Base-by-base conservation (phyloP, 768 basidiomycete species). In the Trametes villosa region DNA sequence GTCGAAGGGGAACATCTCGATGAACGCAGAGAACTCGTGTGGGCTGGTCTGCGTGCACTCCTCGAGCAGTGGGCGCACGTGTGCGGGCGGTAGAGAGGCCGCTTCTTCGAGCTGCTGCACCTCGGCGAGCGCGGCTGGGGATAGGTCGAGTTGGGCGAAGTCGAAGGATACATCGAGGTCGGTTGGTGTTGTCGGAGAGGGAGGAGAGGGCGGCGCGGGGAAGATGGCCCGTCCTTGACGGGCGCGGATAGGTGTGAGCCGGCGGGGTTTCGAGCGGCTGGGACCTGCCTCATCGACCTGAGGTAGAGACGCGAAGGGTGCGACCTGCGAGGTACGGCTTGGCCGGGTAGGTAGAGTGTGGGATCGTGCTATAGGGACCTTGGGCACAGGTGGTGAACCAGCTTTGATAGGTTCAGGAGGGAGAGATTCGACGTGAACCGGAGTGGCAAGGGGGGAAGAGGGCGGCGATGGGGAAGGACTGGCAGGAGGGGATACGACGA, bases 11-110 rank as follows among this genome's bases (percentile, higher is more conserved):
- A 94, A 94, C 22, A 85, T 84, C 64, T 88, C 84, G 36, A 94
- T 90, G 75, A 94, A 94, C 3, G 88, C 82, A 44, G 89, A 90
- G 67, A 94, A 94, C 62, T 92, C 89, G 65, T 89, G 81, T 8
- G 88, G 83, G 15, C 83, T 81, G 29, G 75, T 77, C 70, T 94
- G 92, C 30, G 79, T 75, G 65, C 92, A 94, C 72, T 91, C 89
- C 13, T 77, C 75, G n/a, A 93, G 75, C 2, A 94, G 78, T 3
- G 88, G 85, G 31, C 74, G 65, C 4, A 94, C 81, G 65, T 87
- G 83, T 41, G 76, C 75, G 1, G 88, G 86, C 26, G 57, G 71
- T n/a, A 56, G 63, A 53, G 69, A 47, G 53, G 66, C 45, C 20
- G 55, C 50, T 20, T 46, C 53, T 26, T 66, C 66, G 33, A 68